Evolutionary conservation across 768 basidiomycete genomes (phyloP), one percentile per base, ranked within the genome.

Genomic region (Boletus insuetus): DNA sequence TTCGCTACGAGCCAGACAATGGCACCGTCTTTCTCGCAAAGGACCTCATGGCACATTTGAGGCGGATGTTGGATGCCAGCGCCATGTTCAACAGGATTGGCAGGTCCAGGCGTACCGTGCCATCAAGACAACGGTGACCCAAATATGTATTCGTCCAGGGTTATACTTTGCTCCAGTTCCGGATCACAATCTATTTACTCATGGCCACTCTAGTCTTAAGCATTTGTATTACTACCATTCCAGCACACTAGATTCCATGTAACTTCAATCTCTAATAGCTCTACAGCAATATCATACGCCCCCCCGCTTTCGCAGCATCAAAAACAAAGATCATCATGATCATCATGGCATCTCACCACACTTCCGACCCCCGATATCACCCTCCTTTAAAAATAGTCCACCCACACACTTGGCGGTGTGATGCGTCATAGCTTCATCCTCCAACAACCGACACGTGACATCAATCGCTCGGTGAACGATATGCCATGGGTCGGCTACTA

Each of bases 11-110:
- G 53, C 78, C 81, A 56, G 83, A 84, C 51, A 82, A 69, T 45
- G 83, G 77, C 52, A 81, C 79, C 5, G 82, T 84, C 13, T 85
- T 84, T 58, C 72, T 86, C 22, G 81, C 83, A 10, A 79, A 76
- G 51, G 75, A 82, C 34, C 65, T 67, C 26, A 62, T 73, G 63
- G 52, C 49, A 7, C 68, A 59, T 48, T 39, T 71, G 2, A 68
- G 61, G 39, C 60, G 66, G 26, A 68, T 71, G 16, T 31, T 73
- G 52, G 62, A 74, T 38, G 58, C 70, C 38, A 40, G 59, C 20
- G 55, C 61, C 38, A 55, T 58, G 56, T 17, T 60, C 12, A 58
- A 58, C 40, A 53, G 52, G 45, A 35, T 44, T 6, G 49, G 59
- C 37, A 60, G n/a, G n/a, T n/a, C n/a, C n/a, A n/a, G 49, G 39